Conservation (phyloP, 1,284 basidiomycete genomes). For the Ustilago bromivora region DNA sequence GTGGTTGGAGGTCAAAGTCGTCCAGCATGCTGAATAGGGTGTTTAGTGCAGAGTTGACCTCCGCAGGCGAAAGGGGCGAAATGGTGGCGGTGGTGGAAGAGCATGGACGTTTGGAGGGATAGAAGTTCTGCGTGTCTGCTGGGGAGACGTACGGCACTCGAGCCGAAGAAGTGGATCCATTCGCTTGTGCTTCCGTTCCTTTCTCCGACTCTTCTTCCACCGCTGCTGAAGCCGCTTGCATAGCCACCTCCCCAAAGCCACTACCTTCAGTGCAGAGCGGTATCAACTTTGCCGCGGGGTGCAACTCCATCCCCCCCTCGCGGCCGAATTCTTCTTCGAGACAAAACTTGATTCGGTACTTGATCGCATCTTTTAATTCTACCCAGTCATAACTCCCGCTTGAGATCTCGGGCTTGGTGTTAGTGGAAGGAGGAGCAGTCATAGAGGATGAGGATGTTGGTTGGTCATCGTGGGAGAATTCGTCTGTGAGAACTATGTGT, state of each 20-base stretch:
- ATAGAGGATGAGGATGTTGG: slow-evolving; percentile 9
- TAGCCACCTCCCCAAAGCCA: background rate
- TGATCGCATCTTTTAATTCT: slow-evolving; percentile 47
- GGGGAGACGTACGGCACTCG: slow-evolving; percentile 16
- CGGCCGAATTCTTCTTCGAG: slow-evolving; percentile 19
- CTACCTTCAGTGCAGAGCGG: slow-evolving; percentile 1
- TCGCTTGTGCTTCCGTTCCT: background rate
- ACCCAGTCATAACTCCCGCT: slow-evolving; percentile 28
- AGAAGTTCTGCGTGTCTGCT: slow-evolving; percentile 38
- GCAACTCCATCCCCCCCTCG: slow-evolving; percentile 10
- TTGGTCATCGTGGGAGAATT: slow-evolving; percentile 22
- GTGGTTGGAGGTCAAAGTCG: slow-evolving; percentile 56
- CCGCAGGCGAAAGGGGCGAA: background rate
- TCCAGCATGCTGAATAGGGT: slow-evolving; percentile 42
- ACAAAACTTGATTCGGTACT: slow-evolving; percentile 24
- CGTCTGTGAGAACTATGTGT: slow-evolving; percentile 43
- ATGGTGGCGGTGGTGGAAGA: background rate
- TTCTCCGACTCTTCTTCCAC: background rate
- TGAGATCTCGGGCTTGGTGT: background rate
- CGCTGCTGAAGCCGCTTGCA: background rate
- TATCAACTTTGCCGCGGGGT: slow-evolving; percentile 25
- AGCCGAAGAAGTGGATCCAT: background rate
- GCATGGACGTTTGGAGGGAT: slow-evolving; percentile 26
- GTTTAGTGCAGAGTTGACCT: background rate
- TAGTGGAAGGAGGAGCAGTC: slow-evolving; percentile 5